Evolutionary conservation across 331 rosid genomes (phyloP).

Genomic region (Acacia pycnantha): DNA sequence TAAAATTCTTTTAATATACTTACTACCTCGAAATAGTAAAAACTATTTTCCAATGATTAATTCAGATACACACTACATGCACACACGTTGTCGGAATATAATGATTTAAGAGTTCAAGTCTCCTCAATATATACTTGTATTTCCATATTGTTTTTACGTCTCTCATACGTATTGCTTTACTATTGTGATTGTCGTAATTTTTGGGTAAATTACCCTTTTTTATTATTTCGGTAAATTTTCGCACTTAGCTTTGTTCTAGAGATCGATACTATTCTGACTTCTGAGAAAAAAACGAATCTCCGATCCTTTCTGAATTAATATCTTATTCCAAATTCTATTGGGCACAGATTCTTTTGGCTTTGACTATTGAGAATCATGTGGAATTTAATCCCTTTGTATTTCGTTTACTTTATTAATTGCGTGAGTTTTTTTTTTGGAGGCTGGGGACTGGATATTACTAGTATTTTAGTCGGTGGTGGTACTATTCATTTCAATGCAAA

Average conservation of each 20-base stretch:
- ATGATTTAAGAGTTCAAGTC: slow-evolving; percentile 43
- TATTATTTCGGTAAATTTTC: slow-evolving; percentile 21
- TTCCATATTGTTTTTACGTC: neutral
- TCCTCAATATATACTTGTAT: slow-evolving; percentile 32
- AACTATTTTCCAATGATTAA: too few species aligned
- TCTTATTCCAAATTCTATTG: slow-evolving; percentile 26
- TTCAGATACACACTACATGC: neutral
- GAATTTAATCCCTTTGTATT: slow-evolving; percentile 17
- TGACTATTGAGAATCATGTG: slow-evolving; percentile 39
- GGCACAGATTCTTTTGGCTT: slow-evolving; percentile 30
- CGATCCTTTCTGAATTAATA: slow-evolving; percentile 25
- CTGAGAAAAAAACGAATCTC: slow-evolving; percentile 20
- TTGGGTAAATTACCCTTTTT: neutral
- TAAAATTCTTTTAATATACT: too few species aligned
- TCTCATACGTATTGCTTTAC: slow-evolving; percentile 28
- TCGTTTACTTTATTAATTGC: slow-evolving; percentile 15
- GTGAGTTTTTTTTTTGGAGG: neutral
- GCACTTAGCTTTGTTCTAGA: slow-evolving; percentile 18
- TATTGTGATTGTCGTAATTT: slow-evolving; percentile 4
- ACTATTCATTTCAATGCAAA: neutral
- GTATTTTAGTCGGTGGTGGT: slow-evolving; percentile 5
- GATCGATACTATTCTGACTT: slow-evolving; percentile 33
- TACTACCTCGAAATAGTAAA: too few species aligned
- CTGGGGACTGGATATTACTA: slow-evolving; percentile 19
- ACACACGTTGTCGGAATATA: slow-evolving; percentile 46